These are phyloP conservation scores for Pleurotus platypus DNA, from an alignment of 768 basidiomycete genomes.

Conservation along the genomic window DNA sequence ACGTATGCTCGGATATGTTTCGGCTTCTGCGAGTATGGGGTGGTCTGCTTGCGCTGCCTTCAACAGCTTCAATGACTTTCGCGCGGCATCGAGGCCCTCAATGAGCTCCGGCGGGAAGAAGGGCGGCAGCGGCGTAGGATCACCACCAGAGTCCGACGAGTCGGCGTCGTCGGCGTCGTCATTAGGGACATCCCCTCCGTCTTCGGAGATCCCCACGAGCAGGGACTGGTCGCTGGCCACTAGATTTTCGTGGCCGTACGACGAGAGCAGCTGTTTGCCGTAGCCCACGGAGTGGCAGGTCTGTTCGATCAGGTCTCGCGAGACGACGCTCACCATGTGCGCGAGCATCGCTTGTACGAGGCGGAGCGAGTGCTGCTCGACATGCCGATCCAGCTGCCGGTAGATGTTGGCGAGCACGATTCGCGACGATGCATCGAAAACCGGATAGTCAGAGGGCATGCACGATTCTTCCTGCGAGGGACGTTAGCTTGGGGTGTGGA, in stretches of 20 bases:
- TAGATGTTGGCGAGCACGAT: constrained; percentile 62
- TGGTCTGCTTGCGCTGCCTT: constrained; percentile 64
- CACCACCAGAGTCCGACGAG: constrained; percentile 20
- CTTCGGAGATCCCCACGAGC: constrained; percentile 33
- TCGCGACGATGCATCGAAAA: constrained; percentile 40
- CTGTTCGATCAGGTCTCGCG: constrained; percentile 56
- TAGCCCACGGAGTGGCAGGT: constrained; percentile 62
- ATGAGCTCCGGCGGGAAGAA: constrained; percentile 58
- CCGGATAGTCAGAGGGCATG: constrained; percentile 35
- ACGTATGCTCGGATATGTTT: constrained; percentile 24
- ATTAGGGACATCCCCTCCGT: constrained; percentile 31
- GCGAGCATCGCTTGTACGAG: constrained; percentile 54
- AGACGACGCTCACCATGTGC: constrained; percentile 62
- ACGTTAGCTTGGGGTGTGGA: not conserved
- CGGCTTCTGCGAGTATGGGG: constrained; percentile 38
- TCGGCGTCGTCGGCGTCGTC: constrained; percentile 28
- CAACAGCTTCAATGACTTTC: constrained; percentile 65
- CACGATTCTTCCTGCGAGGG: constrained; percentile 25
- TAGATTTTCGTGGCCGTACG: not conserved
- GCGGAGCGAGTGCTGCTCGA: constrained; percentile 49
- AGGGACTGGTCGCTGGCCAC: constrained; percentile 23
- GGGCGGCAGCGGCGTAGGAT: constrained; percentile 48
- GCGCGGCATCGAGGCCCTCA: constrained; percentile 57
- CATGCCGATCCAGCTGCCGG: constrained; percentile 45
- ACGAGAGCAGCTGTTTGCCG: constrained; percentile 23